A percentile compares a stretch with the other conserved stretches of the same genome.
Evolutionary conservation across 176 grass and related monocot genomes (phyloP).

Genomic region (Carex pumila): DNA sequence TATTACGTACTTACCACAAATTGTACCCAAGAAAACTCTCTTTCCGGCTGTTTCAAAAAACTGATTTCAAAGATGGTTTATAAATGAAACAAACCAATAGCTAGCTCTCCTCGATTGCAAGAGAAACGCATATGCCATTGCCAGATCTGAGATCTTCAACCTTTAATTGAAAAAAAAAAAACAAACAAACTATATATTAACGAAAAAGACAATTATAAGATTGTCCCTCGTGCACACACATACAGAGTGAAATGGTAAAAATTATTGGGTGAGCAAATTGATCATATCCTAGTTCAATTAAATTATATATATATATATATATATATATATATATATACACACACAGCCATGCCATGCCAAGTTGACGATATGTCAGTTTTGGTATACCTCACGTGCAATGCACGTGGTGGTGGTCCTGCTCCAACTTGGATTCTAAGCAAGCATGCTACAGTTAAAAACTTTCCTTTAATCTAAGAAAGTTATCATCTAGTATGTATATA

Average conservation of each 20-base stretch:
- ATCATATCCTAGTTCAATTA: conserved; percentile 6
- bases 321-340: too few relatives aligned
- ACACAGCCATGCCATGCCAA: background rate
- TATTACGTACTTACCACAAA: too few relatives aligned
- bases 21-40: too few relatives aligned
- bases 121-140: background rate
- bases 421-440: conserved; percentile 21
- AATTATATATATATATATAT: background rate
- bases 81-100: background rate
- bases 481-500: background rate
- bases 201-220: background rate
- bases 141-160: background rate
- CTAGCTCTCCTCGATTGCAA: background rate
- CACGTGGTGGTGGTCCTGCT: conserved; percentile 14
- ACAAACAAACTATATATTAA: background rate
- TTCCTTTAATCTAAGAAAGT: background rate
- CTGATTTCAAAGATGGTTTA: too few relatives aligned
- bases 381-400: conserved; percentile 7
- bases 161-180: background rate
- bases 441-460: conserved; percentile 5
- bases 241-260: background rate
- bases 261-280: background rate
- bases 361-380: background rate
- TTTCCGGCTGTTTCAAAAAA: too few relatives aligned
- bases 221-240: background rate